Percentiles rank a stretch among this genome's conserved stretches.
Evolutionary conservation across 1,284 basidiomycete species (phyloP).

Genomic region (Malassezia slooffiae): DNA sequence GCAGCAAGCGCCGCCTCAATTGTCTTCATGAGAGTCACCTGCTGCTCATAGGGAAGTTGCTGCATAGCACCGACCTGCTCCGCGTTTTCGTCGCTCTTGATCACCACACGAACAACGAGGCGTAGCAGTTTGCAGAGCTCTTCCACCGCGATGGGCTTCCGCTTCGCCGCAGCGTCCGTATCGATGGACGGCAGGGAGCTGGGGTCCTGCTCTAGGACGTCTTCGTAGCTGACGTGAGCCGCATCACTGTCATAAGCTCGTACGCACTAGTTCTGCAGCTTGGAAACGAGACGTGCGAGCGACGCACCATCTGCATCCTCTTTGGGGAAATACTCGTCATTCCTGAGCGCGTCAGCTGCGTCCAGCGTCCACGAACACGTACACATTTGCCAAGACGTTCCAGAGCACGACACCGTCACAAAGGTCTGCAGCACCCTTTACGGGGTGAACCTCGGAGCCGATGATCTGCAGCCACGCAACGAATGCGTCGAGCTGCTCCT

Average conservation of each 20-base stretch:
- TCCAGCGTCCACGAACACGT: no score
- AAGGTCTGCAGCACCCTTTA: no score
- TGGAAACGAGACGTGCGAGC: no score
- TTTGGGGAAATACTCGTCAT: no score
- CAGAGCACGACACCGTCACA: no score
- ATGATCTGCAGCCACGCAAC: constrained; percentile 3
- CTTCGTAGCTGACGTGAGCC: constrained; percentile 9
- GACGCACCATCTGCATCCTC: no score
- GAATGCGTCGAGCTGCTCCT: constrained; percentile 6
- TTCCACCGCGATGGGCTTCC: neutral
- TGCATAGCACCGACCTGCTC: constrained; percentile 75
- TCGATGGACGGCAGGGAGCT: neutral
- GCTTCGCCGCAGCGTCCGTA: neutral
- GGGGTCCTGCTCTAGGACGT: neutral
- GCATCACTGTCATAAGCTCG: no score
- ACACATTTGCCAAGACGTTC: no score
- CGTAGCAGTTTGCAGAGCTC: constrained; percentile 66
- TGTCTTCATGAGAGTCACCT: constrained; percentile 68
- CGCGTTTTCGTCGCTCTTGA: constrained; percentile 63
- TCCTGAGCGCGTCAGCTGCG: no score
- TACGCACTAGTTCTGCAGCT: no score
- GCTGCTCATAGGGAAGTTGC: constrained; percentile 62
- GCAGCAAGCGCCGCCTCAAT: constrained; percentile 30
- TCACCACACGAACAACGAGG: constrained; percentile 80
- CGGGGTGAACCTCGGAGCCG: no score